Conservation (phyloP, 179 eudicot genomes). For the Carnegiea gigantea region DNA sequence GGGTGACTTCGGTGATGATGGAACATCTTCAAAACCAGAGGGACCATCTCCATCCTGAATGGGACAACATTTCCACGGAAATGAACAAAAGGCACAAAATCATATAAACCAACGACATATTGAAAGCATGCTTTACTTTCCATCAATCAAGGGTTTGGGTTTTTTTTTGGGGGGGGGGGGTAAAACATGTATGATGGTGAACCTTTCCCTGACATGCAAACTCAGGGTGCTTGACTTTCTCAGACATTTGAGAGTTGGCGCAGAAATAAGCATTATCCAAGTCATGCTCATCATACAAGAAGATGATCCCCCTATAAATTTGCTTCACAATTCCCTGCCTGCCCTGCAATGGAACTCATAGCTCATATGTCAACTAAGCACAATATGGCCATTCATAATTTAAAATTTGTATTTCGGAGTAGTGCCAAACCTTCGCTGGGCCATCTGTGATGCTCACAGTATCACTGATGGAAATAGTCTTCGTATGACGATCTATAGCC, state of each 20-base stretch:
- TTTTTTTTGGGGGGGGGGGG: background rate
- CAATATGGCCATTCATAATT: background rate
- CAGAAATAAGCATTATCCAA: conserved; percentile 79
- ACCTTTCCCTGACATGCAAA: conserved; percentile 64
- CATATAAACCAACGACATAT: background rate
- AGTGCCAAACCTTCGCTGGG: conserved; percentile 63
- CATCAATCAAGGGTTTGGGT: background rate
- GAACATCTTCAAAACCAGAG: conserved; percentile 57
- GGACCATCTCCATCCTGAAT: conserved; percentile 60
- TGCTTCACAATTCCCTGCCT: conserved; percentile 78
- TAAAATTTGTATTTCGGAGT: conserved; percentile 15
- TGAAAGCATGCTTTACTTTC: conserved; percentile 7
- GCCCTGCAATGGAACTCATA: conserved; percentile 50
- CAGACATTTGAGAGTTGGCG: conserved; percentile 61
- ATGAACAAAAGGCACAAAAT: background rate
- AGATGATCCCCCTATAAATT: conserved; percentile 70
- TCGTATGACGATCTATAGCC: conserved; percentile 69
- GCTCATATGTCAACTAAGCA: background rate
- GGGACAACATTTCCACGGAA: background rate
- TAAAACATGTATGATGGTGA: conserved; percentile 13
- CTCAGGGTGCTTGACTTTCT: conserved; percentile 58
- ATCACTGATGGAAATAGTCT: conserved; percentile 65
- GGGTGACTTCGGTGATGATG: conserved; percentile 87
- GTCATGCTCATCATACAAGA: conserved; percentile 68
- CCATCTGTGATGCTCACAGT: conserved; percentile 70